A percentile compares a stretch with the other conserved stretches of the same genome.
Evolutionary conservation across 768 basidiomycete genomes (phyloP).

Genomic region (Mycena chlorophos): DNA sequence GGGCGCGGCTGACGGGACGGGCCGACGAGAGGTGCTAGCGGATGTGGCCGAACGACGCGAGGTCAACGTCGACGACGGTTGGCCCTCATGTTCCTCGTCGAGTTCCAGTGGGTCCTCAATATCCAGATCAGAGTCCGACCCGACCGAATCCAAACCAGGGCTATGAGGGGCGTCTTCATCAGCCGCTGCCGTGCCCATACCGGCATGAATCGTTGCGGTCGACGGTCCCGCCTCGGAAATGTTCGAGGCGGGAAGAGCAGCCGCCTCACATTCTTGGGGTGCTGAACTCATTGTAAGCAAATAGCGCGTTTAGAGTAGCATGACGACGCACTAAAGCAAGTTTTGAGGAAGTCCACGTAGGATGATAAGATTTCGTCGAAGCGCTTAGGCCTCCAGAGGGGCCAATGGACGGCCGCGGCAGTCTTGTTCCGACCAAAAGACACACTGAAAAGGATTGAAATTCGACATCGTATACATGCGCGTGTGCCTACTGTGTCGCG

Average conservation of each 20-base stretch:
- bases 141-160: neutral
- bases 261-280: neutral
- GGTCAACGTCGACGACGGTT: neutral
- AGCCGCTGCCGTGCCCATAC: neutral
- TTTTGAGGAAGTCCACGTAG: slow-evolving; percentile 3
- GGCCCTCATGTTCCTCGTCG: neutral
- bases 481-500: slow-evolving; percentile 3
- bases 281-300: neutral
- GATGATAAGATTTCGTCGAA: neutral
- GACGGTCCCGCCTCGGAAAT: neutral
- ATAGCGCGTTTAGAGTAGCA: neutral
- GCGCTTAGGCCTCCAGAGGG: slow-evolving; percentile 1
- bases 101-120: neutral
- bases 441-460: neutral
- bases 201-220: neutral
- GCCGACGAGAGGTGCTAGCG: no score
- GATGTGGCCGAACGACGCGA: neutral
- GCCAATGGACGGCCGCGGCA: neutral
- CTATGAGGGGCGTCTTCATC: neutral
- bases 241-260: neutral
- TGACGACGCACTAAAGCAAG: slow-evolving; percentile 5
- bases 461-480: neutral
- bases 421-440: neutral
- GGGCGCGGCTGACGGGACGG: no score
- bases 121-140: neutral